These are phyloP conservation scores for Tilletia walkeri DNA, from an alignment of 1,284 basidiomycete species.

Conservation along the genomic window DNA sequence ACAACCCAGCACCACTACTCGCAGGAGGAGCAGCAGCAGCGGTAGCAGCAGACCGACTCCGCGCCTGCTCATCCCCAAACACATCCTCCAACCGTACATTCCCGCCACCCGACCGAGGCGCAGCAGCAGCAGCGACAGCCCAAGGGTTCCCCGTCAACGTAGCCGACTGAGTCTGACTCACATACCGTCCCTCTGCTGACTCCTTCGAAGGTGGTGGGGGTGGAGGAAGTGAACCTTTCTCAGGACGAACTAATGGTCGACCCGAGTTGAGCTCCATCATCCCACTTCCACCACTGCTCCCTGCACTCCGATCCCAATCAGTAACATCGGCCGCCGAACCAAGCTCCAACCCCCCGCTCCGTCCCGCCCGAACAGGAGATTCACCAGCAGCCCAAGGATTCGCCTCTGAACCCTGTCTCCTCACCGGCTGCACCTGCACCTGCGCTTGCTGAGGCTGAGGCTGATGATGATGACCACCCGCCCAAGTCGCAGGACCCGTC, in stretches of 20 bases:
- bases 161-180: not conserved
- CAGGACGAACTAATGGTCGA: too few species aligned
- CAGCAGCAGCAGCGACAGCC: not conserved
- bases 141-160: constrained; percentile 4
- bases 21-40: not conserved
- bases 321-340: not conserved
- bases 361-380: not conserved
- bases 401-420: not conserved
- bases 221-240: not conserved
- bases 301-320: too few species aligned
- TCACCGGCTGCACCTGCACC: not conserved
- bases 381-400: not conserved
- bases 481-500: not conserved
- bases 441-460: not conserved
- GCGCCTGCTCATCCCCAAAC: constrained; percentile 9
- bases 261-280: not conserved
- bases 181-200: not conserved
- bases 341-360: not conserved
- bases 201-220: not conserved
- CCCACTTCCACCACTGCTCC: not conserved
- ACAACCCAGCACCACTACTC: too few species aligned
- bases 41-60: not conserved
- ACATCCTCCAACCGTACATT: constrained; percentile 2
- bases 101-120: too few species aligned
- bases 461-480: not conserved